A percentile compares a stretch with the other conserved stretches of the same genome.
These are phyloP conservation scores for Lasiosphaeria hispida DNA, from an alignment of 495 filamentous ascomycete genomes.

Conservation along the genomic window DNA sequence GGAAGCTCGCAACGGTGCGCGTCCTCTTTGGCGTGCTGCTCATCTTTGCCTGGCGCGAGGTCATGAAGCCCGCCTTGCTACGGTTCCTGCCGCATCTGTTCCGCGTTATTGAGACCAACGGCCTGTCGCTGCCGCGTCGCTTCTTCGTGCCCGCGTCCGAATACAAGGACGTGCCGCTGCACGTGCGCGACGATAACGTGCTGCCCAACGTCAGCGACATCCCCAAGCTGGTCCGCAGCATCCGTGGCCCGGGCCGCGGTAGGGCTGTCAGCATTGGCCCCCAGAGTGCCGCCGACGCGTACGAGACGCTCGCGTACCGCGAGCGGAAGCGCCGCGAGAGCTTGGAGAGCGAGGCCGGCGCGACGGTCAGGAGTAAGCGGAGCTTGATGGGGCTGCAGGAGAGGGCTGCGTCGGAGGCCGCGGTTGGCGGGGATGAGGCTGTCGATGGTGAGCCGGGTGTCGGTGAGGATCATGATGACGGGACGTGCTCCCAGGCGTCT, in stretches of 20 bases:
- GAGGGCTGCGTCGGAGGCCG: slow-evolving; percentile 8
- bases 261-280: slow-evolving; percentile 89
- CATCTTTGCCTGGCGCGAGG: slow-evolving; percentile 84
- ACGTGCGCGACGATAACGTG: slow-evolving; percentile 78
- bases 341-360: slow-evolving; percentile 34
- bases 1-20: slow-evolving; percentile 57
- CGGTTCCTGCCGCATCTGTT: slow-evolving; percentile 79
- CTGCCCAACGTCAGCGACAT: slow-evolving; percentile 82
- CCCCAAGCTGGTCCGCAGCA: slow-evolving; percentile 70
- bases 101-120: slow-evolving; percentile 74
- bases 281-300: slow-evolving; percentile 92
- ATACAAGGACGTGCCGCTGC: slow-evolving; percentile 79
- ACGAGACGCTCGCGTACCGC: slow-evolving; percentile 91
- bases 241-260: slow-evolving; percentile 71
- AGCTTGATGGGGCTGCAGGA: slow-evolving; percentile 22
- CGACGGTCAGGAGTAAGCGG: slow-evolving; percentile 24
- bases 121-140: slow-evolving; percentile 73
- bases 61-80: slow-evolving; percentile 80
- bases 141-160: slow-evolving; percentile 90
- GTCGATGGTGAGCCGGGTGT: background rate
- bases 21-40: slow-evolving; percentile 75
- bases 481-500: slow-evolving; percentile 27
- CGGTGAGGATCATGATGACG: slow-evolving; percentile 17
- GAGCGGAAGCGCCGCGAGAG: slow-evolving; percentile 80
- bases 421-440: slow-evolving; percentile 15